phyloP scores from a whole-genome alignment of 2,329 filamentous ascomycete genomes.

The Sclerotinia subarctica region DNA sequence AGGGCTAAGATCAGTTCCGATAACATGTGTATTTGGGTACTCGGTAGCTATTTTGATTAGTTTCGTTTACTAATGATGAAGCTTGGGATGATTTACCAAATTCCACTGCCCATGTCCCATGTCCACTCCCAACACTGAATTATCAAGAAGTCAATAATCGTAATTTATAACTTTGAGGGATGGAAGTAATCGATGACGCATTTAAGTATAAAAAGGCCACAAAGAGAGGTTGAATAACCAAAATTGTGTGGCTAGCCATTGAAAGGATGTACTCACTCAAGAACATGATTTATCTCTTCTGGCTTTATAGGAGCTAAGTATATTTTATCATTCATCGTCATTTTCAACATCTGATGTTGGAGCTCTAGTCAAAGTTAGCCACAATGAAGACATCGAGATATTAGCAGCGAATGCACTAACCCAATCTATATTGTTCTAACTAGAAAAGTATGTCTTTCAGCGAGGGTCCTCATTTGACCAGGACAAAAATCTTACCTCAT shows the following conservation, averaged over 20 bases:
- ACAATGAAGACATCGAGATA: neutral
- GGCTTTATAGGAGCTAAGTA: slow-evolving; percentile 32
- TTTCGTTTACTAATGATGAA: neutral
- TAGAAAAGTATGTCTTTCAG: neutral
- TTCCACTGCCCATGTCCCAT: slow-evolving; percentile 59
- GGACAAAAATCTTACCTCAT: slow-evolving; percentile 24
- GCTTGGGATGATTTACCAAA: slow-evolving; percentile 46
- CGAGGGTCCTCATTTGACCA: neutral
- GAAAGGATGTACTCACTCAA: slow-evolving; percentile 34
- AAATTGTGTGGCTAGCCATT: neutral
- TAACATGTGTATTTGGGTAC: slow-evolving; percentile 2
- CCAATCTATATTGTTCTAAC: slow-evolving; percentile 23
- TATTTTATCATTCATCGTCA: slow-evolving; percentile 26
- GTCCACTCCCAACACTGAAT: slow-evolving; percentile 46
- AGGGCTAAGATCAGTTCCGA: slow-evolving; percentile 15
- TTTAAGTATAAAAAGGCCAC: neutral
- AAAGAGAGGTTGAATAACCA: too few species aligned
- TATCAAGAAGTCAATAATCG: neutral
- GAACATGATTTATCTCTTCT: slow-evolving; percentile 33
- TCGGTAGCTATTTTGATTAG: slow-evolving; percentile 10
- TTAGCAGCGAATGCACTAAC: neutral
- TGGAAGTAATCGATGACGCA: neutral
- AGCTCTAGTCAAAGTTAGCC: slow-evolving; percentile 24
- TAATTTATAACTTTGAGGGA: neutral
- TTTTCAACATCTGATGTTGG: slow-evolving; percentile 27